Base-by-base conservation (phyloP, 805 yeast genomes). In the Spathaspora girioi region DNA sequence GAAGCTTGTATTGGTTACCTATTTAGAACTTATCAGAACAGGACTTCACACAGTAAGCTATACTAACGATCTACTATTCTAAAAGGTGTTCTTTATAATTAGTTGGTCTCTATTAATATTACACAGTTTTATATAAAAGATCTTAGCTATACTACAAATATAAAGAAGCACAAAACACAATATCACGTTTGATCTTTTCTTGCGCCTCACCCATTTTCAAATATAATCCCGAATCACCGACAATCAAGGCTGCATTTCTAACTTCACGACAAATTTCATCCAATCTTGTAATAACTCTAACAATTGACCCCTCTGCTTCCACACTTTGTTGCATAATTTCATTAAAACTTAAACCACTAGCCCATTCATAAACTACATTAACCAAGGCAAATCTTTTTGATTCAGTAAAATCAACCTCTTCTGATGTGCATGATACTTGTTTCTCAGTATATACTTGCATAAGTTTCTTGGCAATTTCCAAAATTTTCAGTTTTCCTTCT, bases 281-380 rank as follows among this genome's bases (percentile, higher is more conserved):
- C 50, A 94, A 71, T 60, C 97, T 80, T 1, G 96, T 90, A 45
- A 94, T 93, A 4, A 94, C 98, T 63, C 99, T 80, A 19, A 94
- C 99, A 63, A 94, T 94, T 0, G 97, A 89, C 42, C 99, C 99
- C 69, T 94, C 99, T 38, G 90, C 92, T 60, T 92, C 96, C 17
- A 83, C 84, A 52, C 97, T 89, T 56, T 90, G 78, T 53, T 82
- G 86, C 86, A 92, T 94, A 56, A 94, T 93, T 52, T 90, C 96
- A 56, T 87, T 86, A 73, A 94, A 94, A 0, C 96, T 79, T 77
- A 74, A 79, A 1, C 99, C 99, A 57, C 96, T 78, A 1, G 98
- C 97, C 99, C 99, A 94, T 69, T 94, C 97, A 66, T 93, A 94
- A 4, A 93, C 97, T 11, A 90, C 97, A 65, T 91, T 93, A 69